Base-by-base conservation (phyloP, 2,329 filamentous ascomycete genomes). In the Neofusicoccum kwambonambiense region DNA sequence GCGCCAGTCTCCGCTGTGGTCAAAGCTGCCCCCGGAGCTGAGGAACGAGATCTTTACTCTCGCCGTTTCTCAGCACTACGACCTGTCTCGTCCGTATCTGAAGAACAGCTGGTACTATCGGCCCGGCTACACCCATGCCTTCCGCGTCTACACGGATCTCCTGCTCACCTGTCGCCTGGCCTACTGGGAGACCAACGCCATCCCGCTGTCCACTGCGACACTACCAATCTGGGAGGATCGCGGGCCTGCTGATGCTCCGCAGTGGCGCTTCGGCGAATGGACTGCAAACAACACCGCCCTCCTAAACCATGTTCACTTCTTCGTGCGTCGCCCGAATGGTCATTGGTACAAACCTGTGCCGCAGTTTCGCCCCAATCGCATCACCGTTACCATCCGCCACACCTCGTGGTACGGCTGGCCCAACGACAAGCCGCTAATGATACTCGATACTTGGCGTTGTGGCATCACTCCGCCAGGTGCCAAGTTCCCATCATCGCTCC, bases 381-480 rank as follows among this genome's bases (percentile, higher is more conserved):
- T 84, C 1, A 81, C 77, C 0, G 69, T 85, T 11, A 84, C 81
- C 0, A 76, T 85, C 7, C 78, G 82, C 0, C 82, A 84, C 65
- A 76, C 81, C 2, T 82, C 84, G 66, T 84, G 81, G 75, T 83
- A 80, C 79, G 72, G 95, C 77, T 98, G 95, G 94, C 96, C 95
- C 82, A 95, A 99, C 77, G 95, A 99, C 83, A 98, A 98, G 88
- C 95, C 95, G 67, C 88, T 94, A 78, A 90, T 95, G 74, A 97
- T 96, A 81, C 91, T 95, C 67, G 95, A 99, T 82, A 91, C 94
- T 11, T 97, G 58, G 58, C 34, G 44, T 6, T 6, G 5, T 11
- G 45, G 44, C 5, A 37, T 62, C 44, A 57, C 17, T 82, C 49
- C 49, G 31, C 9, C 42, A 6, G 39, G 34, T 34, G 61, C 66